Evolutionary conservation across 805 yeast genomes (phyloP), one percentile per base, ranked within the genome.

Genomic region (Yarrowia deformans): DNA sequence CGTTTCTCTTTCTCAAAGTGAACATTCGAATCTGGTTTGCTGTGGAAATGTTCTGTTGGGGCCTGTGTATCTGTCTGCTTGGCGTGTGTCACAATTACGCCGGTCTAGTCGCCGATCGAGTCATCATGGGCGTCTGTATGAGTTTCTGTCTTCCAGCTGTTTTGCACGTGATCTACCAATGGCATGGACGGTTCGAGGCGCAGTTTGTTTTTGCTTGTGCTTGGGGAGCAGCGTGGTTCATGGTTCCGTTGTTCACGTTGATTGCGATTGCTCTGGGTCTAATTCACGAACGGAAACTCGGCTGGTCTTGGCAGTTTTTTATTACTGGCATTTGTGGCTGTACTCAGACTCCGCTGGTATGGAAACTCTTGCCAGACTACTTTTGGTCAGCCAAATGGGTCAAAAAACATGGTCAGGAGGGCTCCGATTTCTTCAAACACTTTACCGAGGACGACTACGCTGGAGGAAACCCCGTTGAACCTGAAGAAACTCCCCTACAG

Each of bases 171-270:
- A 52, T 52, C 7, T 52, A 10, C 29, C 56, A 52, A 13, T 52
- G 56, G 56, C 56, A 52, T 18, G 56, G 56, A 4, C 12, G 56
- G 1, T 52, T 35, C 18, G 56, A 52, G 19, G 56, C 56, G 1
- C 56, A 52, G 18, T 52, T 52, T 32, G 56, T 52, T 6, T 35
- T 52, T n/a, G 56, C 56, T 7, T 52, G 56, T 35, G 42, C 56
- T 10, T 52, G 56, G 56, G 56, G 56, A 35, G 56, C 56, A 1
- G 56, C 56, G 42, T 52, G 56, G 56, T 52, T 52, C 56, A 52
- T 52, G 56, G 56, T 52, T 7, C 56, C 56, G 9, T n/a, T 52
- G 14, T 52, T 52, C 35, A 52, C 56, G 0, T 32, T 52, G 5
- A 52, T 52, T 35, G 56, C 56, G 3, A 52, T 52, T 52, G 56